Evolutionary conservation across 116 monocot genomes (phyloP).

Genomic region (Zostera marina): DNA sequence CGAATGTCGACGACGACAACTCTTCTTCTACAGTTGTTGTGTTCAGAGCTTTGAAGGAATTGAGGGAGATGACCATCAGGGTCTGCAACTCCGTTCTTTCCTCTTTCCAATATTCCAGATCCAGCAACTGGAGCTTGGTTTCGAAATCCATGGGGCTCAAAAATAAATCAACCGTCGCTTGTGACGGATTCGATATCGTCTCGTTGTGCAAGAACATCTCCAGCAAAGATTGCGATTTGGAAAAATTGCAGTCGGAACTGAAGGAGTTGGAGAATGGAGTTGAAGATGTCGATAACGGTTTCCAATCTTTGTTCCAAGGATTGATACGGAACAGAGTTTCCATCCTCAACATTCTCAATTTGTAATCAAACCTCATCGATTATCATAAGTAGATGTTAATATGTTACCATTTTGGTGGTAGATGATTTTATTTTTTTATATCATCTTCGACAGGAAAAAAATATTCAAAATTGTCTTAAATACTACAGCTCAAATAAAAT

Average conservation of each 20-base stretch:
- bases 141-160: slow-evolving; percentile 1
- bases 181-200: background rate
- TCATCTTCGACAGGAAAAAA: no score
- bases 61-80: slow-evolving; percentile 13
- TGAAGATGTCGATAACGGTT: slow-evolving; percentile 9
- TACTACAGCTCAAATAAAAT: no score
- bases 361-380: no score
- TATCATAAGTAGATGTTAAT: no score
- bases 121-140: slow-evolving; percentile 19
- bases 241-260: slow-evolving; percentile 10
- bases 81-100: slow-evolving; percentile 10
- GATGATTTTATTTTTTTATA: no score
- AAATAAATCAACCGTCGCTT: no score
- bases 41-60: slow-evolving; percentile 12
- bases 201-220: slow-evolving; percentile 1
- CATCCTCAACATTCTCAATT: slow-evolving; percentile 28
- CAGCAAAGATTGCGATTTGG: background rate
- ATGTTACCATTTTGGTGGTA: no score
- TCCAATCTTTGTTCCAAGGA: slow-evolving; percentile 21
- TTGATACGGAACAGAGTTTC: slow-evolving; percentile 28
- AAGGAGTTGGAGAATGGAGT: slow-evolving; percentile 3
- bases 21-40: background rate
- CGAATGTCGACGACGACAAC: background rate
- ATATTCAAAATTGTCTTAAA: no score
- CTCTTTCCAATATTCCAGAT: background rate